These are phyloP conservation scores for Penicillium sclerotigenum DNA, from an alignment of 2,329 filamentous ascomycete species.

Conservation along the genomic window DNA sequence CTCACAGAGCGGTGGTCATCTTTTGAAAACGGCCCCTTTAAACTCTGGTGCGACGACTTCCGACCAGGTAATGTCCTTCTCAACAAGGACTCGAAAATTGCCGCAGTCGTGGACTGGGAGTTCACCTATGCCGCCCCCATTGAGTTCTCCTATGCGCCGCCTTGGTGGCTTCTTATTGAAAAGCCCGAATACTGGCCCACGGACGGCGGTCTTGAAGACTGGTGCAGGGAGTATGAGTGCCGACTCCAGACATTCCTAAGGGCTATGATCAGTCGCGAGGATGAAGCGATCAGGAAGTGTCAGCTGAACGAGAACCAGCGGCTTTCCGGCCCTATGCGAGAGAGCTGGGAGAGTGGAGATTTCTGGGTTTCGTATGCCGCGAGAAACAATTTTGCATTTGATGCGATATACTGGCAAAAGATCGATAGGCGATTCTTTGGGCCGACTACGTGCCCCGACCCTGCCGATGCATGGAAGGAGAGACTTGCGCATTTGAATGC, in stretches of 20 bases:
- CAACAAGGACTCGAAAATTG: conserved; percentile 11
- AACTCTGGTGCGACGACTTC: conserved; percentile 26
- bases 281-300: background rate
- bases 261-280: conserved; percentile 13
- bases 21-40: conserved; percentile 14
- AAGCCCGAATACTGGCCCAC: conserved; percentile 22
- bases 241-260: conserved; percentile 18
- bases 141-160: conserved; percentile 21
- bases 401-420: conserved; percentile 10
- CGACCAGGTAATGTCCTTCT: conserved; percentile 20
- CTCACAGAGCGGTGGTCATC: background rate
- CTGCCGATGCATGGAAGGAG: background rate
- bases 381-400: conserved; percentile 13
- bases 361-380: background rate
- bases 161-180: conserved; percentile 26
- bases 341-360: background rate
- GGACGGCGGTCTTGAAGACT: conserved; percentile 16
- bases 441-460: background rate
- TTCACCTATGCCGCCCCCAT: conserved; percentile 24
- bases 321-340: conserved; percentile 12
- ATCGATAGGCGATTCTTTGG: conserved; percentile 12
- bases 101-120: conserved; percentile 24
- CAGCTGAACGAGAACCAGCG: conserved; percentile 8
- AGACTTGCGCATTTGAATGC: background rate
- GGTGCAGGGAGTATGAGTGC: conserved; percentile 11